Evolutionary conservation across 768 basidiomycete species (phyloP).

Genomic region (Lactarius indigo): DNA sequence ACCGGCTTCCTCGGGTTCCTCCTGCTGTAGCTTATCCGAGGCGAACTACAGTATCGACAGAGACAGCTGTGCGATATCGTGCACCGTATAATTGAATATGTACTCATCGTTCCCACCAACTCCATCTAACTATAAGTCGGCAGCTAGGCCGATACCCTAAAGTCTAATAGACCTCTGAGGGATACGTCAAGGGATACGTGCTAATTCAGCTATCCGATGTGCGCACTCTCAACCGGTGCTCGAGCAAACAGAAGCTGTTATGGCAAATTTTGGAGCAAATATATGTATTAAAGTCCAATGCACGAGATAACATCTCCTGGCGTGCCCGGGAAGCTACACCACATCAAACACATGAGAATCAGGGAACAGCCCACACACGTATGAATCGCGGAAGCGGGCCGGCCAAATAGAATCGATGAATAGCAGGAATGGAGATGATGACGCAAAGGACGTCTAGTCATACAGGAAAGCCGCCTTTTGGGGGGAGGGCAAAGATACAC

Average conservation of each 20-base stretch:
- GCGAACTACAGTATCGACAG: too few relatives aligned
- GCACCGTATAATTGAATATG: too few relatives aligned
- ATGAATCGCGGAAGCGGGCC: not conserved
- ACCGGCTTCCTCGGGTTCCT: too few relatives aligned
- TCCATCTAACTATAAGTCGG: too few relatives aligned
- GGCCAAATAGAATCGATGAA: not conserved
- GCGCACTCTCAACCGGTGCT: too few relatives aligned
- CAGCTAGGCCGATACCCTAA: too few relatives aligned
- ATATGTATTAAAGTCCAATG: not conserved
- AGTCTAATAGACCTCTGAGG: not conserved
- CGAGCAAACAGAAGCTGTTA: not conserved
- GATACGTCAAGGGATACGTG: not conserved
- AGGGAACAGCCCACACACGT: too few relatives aligned
- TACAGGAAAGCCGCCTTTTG: constrained; percentile 1
- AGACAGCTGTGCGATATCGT: too few relatives aligned
- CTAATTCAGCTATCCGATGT: not conserved
- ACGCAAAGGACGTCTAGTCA: constrained; percentile 1
- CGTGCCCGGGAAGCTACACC: not conserved
- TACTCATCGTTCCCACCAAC: not conserved
- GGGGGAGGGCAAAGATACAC: constrained; percentile 1
- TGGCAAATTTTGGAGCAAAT: not conserved
- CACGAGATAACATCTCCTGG: not conserved
- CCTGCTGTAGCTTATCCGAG: too few relatives aligned
- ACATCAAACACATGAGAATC: not conserved
- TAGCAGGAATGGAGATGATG: not conserved